These are phyloP conservation scores for Hanseniaspora guilliermondii DNA, from an alignment of 805 yeast species.

Conservation along the genomic window DNA sequence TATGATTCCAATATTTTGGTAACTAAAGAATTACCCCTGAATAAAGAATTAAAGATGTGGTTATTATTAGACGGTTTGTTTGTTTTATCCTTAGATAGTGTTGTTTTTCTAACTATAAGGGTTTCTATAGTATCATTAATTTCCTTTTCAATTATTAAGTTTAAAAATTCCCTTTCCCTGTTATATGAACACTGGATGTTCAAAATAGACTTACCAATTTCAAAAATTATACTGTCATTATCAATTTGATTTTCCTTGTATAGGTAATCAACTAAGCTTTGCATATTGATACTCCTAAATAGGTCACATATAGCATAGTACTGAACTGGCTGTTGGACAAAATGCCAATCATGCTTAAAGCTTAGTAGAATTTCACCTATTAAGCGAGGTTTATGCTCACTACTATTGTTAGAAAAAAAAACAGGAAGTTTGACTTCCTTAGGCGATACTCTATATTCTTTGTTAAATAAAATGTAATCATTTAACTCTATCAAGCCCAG, in stretches of 20 bases:
- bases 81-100: neutral
- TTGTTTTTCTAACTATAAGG: constrained; percentile 18
- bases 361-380: neutral
- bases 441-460: constrained; percentile 17
- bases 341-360: constrained; percentile 31
- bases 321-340: constrained; percentile 42
- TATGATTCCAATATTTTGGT: constrained; percentile 72
- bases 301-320: constrained; percentile 23
- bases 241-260: constrained; percentile 3
- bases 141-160: constrained; percentile 55
- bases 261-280: constrained; percentile 38
- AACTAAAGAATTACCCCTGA: constrained; percentile 74
- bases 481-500: constrained; percentile 1
- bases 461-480: neutral
- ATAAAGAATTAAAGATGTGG: constrained; percentile 45
- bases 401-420: constrained; percentile 1
- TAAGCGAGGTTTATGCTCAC: constrained; percentile 18
- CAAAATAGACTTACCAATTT: constrained; percentile 47
- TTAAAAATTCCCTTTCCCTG: constrained; percentile 61
- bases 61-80: constrained; percentile 16
- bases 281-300: constrained; percentile 41
- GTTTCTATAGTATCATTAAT: constrained; percentile 29
- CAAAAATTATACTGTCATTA: constrained; percentile 24
- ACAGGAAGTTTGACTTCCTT: constrained; percentile 12
- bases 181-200: constrained; percentile 48